These are phyloP conservation scores for Curvularia lunata DNA, from an alignment of 2,329 filamentous ascomycete species.

Conservation along the genomic window DNA sequence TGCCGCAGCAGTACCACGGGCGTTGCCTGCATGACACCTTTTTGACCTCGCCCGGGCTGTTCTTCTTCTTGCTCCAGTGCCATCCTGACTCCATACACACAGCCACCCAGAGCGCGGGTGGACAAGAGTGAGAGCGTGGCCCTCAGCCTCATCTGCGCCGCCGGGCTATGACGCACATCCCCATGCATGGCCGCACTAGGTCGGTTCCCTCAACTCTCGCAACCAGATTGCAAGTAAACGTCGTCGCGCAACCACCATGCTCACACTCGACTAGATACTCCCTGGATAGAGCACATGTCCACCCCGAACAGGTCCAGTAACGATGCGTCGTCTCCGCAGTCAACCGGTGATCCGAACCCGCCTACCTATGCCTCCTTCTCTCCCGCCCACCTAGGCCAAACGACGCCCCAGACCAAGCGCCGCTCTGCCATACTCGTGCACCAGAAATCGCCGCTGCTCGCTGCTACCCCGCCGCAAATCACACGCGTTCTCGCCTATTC, in stretches of 20 bases:
- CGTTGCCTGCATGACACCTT: constrained; percentile 16
- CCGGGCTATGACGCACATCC: constrained; percentile 46
- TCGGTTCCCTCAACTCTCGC: constrained; percentile 33
- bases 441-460: constrained; percentile 91
- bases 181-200: constrained; percentile 54
- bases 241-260: constrained; percentile 30
- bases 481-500: constrained; percentile 94
- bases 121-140: constrained; percentile 22
- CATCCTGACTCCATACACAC: background rate
- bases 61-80: background rate
- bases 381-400: constrained; percentile 75
- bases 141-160: constrained; percentile 33
- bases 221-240: constrained; percentile 13
- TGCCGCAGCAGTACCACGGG: constrained; percentile 23
- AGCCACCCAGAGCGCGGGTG: constrained; percentile 19
- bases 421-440: constrained; percentile 93
- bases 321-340: constrained; percentile 48
- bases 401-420: constrained; percentile 72
- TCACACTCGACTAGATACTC: constrained; percentile 46
- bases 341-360: constrained; percentile 55
- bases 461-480: constrained; percentile 92
- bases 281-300: constrained; percentile 53
- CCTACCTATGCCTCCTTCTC: constrained; percentile 92
- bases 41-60: background rate
- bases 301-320: constrained; percentile 44